phyloP scores from a whole-genome alignment of 257 asterid genomes.

The Mentha longifolia region DNA sequence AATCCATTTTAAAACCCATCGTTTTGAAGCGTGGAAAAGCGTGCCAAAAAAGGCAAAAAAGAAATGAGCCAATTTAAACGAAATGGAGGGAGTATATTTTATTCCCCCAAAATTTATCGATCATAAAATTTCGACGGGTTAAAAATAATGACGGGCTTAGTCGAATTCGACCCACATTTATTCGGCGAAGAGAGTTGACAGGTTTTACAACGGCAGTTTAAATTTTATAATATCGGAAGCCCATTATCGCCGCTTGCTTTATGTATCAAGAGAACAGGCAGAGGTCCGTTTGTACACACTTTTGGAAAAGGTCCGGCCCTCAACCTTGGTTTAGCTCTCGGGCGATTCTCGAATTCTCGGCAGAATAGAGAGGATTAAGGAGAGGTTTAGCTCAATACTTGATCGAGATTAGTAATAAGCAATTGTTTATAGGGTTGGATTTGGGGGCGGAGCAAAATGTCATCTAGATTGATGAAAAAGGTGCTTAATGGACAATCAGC shows the following conservation, averaged over 20 bases:
- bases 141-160: too few species aligned
- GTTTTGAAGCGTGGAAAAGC: too few species aligned
- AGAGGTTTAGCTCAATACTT: background rate
- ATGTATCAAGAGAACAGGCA: background rate
- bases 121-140: too few species aligned
- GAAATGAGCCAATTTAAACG: too few species aligned
- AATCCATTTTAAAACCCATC: too few species aligned
- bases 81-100: too few species aligned
- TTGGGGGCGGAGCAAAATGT: constrained; percentile 46
- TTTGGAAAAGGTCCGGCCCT: background rate
- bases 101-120: too few species aligned
- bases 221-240: background rate
- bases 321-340: background rate
- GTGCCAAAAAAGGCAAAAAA: too few species aligned
- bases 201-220: background rate
- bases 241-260: background rate
- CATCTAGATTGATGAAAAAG: constrained; percentile 68
- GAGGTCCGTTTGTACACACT: background rate
- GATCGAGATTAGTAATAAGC: background rate
- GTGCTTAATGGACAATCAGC: constrained; percentile 68
- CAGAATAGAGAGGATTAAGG: background rate
- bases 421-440: constrained; percentile 1
- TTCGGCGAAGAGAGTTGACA: too few species aligned
- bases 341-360: background rate
- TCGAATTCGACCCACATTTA: too few species aligned